phyloP scores from a whole-genome alignment of 371 early-diverging fungal species.

The Haplosporangium sp. region DNA sequence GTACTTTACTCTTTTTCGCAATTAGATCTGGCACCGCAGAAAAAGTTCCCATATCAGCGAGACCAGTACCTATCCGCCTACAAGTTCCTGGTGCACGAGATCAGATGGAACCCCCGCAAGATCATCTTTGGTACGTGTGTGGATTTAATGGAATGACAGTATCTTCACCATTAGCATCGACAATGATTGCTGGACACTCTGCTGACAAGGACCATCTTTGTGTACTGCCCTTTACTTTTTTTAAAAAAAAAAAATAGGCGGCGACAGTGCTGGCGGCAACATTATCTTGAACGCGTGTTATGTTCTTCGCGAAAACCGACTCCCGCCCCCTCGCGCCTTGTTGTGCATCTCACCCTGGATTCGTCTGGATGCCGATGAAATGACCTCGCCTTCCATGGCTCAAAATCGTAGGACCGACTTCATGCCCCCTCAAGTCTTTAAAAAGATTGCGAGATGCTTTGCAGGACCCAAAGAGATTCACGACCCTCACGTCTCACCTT shows the following conservation, averaged over 20 bases:
- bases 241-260: constrained; percentile 13
- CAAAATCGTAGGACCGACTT: constrained; percentile 50
- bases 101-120: constrained; percentile 52
- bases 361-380: constrained; percentile 40
- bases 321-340: constrained; percentile 50
- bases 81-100: constrained; percentile 50
- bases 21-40: constrained; percentile 48
- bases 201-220: too few relatives aligned
- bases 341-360: constrained; percentile 53
- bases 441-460: constrained; percentile 45
- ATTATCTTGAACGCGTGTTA: constrained; percentile 45
- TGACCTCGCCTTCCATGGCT: constrained; percentile 49
- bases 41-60: constrained; percentile 49
- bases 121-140: constrained; percentile 41
- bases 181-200: too few relatives aligned
- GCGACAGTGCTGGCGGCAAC: constrained; percentile 47
- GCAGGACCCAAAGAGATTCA: constrained; percentile 37
- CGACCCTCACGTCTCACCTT: constrained; percentile 50
- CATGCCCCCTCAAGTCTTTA: constrained; percentile 53
- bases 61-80: constrained; percentile 51
- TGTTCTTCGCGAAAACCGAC: constrained; percentile 35
- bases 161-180: too few relatives aligned
- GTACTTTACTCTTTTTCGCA: background rate
- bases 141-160: too few relatives aligned
- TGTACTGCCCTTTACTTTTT: background rate